Conservation (phyloP, 2,329 filamentous ascomycete species). For the Ophiostoma quercus region DNA sequence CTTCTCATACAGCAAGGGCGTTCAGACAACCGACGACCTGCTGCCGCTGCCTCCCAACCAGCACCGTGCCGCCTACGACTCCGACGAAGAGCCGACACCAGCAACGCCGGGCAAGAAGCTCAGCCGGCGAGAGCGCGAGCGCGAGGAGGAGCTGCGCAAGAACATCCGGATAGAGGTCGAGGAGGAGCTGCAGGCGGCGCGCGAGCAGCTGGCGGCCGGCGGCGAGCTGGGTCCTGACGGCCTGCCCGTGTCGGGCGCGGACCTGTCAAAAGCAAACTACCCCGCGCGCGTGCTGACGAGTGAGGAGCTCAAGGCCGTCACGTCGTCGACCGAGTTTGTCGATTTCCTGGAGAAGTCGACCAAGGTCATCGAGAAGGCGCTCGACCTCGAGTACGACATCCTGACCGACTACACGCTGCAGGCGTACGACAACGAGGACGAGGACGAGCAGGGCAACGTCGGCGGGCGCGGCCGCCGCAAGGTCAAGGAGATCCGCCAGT, state of each 20-base stretch:
- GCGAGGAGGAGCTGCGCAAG: conserved; percentile 83
- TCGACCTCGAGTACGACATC: conserved; percentile 95
- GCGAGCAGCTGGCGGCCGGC: conserved; percentile 47
- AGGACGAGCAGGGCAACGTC: conserved; percentile 72
- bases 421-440: conserved; percentile 69
- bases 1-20: conserved; percentile 94
- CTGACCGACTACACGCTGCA: conserved; percentile 88
- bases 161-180: conserved; percentile 85
- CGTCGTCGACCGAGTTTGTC: conserved; percentile 85
- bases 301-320: conserved; percentile 86
- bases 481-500: conserved; percentile 84
- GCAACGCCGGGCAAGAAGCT: conserved; percentile 64
- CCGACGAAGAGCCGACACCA: conserved; percentile 56
- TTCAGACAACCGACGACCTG: conserved; percentile 82
- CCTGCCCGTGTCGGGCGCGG: conserved; percentile 35
- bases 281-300: conserved; percentile 72
- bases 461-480: conserved; percentile 66
- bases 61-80: conserved; percentile 52
- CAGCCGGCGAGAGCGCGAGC: conserved; percentile 72
- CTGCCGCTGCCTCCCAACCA: conserved; percentile 49
- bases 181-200: conserved; percentile 75
- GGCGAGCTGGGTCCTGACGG: neutral
- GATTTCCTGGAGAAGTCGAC: conserved; percentile 94
- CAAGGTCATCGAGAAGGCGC: conserved; percentile 91
- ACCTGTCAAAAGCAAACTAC: conserved; percentile 52